phyloP scores from a whole-genome alignment of 495 filamentous ascomycete genomes.

The Aspergillus egyptiacus region DNA sequence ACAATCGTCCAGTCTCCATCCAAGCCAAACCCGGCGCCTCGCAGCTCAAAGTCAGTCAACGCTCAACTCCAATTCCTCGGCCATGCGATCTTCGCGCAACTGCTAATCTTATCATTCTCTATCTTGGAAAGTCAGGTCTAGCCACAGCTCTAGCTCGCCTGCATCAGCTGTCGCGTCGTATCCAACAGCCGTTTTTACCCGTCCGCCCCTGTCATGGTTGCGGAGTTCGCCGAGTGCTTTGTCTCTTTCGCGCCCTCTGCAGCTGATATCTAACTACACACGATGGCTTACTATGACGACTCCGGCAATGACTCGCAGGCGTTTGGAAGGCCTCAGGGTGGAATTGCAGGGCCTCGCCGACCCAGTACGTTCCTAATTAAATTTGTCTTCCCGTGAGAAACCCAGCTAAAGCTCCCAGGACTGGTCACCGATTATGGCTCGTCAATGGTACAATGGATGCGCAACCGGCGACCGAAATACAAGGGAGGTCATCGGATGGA shows the following conservation, averaged over 20 bases:
- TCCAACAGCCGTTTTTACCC: background rate
- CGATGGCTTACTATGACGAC: conserved; percentile 43
- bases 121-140: background rate
- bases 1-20: background rate
- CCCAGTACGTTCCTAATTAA: conserved; percentile 31
- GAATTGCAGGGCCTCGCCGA: conserved; percentile 36
- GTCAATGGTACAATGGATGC: conserved; percentile 89
- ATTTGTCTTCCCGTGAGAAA: background rate
- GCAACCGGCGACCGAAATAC: conserved; percentile 70
- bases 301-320: conserved; percentile 31
- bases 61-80: background rate
- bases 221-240: conserved; percentile 10
- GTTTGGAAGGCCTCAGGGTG: conserved; percentile 30
- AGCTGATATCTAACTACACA: conserved; percentile 3
- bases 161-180: background rate
- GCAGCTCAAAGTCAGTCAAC: conserved; percentile 1
- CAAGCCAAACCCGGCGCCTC: background rate
- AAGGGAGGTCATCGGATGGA: conserved; percentile 62
- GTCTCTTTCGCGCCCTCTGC: conserved; percentile 6
- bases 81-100: no score
- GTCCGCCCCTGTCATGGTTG: conserved; percentile 12
- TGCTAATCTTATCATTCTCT: no score
- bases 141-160: no score
- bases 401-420: conserved; percentile 23
- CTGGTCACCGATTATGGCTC: conserved; percentile 95